phyloP scores from a whole-genome alignment of 139 green algal genomes.

The Chlamydomonas incerta region DNA sequence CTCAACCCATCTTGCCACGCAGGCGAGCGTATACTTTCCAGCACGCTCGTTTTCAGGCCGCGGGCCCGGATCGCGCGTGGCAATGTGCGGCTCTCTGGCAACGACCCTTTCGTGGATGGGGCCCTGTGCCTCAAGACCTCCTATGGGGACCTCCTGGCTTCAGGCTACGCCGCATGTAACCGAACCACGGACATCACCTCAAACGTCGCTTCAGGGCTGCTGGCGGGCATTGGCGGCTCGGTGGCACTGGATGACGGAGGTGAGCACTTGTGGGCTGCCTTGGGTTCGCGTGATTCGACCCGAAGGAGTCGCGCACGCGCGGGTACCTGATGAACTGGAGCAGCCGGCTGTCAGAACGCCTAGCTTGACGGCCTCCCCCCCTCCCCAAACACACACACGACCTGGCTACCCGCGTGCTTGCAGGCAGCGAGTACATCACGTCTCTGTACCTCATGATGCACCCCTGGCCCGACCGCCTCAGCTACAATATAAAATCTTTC shows the following conservation, averaged over 20 bases:
- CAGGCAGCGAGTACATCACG: background rate
- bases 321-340: too few relatives aligned
- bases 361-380: too few relatives aligned
- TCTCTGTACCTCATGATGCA: constrained; percentile 8
- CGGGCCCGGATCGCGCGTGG: background rate
- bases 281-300: too few relatives aligned
- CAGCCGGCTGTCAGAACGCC: too few relatives aligned
- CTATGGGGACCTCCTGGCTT: background rate
- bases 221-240: background rate
- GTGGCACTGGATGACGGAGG: background rate
- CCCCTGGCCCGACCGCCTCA: background rate
- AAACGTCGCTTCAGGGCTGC: too few relatives aligned
- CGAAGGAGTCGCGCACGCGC: too few relatives aligned
- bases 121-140: background rate
- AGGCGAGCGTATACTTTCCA: background rate
- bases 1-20: background rate
- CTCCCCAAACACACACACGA: too few relatives aligned
- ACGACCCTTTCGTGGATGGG: background rate
- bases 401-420: too few relatives aligned
- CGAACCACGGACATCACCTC: background rate
- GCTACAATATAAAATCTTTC: background rate
- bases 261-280: background rate
- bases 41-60: background rate
- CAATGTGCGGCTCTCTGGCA: background rate
- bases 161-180: background rate